phyloP scores from a whole-genome alignment of 208 protist genomes.

The Trypanosoma platydactyli region DNA sequence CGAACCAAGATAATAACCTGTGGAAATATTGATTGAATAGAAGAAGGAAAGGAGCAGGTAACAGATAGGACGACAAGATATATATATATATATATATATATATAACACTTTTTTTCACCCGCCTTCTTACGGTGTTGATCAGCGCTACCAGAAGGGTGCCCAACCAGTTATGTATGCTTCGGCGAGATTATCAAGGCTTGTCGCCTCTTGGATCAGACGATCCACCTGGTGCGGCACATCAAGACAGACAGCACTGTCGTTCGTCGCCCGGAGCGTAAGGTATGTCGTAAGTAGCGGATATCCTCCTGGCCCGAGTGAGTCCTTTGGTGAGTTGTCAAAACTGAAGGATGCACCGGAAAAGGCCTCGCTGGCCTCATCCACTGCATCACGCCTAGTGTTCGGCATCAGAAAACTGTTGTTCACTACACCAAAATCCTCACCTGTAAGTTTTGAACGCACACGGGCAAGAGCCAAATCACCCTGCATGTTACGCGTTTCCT shows the following conservation, averaged over 20 bases:
- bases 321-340: constrained; percentile 32
- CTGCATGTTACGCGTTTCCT: constrained; percentile 86
- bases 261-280: constrained; percentile 61
- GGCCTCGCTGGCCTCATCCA: constrained; percentile 24
- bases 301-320: constrained; percentile 19
- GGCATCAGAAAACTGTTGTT: constrained; percentile 68
- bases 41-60: too few relatives aligned
- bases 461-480: constrained; percentile 81
- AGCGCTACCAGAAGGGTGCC: constrained; percentile 87
- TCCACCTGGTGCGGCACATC: constrained; percentile 89
- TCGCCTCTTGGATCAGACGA: constrained; percentile 87
- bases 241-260: constrained; percentile 54
- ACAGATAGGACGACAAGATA: too few relatives aligned
- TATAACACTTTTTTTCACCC: too few relatives aligned
- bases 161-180: constrained; percentile 91
- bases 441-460: constrained; percentile 85
- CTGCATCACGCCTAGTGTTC: constrained; percentile 35
- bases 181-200: constrained; percentile 84
- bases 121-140: too few relatives aligned
- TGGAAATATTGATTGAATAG: too few relatives aligned
- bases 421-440: constrained; percentile 78
- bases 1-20: too few relatives aligned
- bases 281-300: constrained; percentile 74
- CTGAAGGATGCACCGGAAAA: constrained; percentile 56
- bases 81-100: too few relatives aligned